Evolutionary conservation across 371 early-diverging fungal species (phyloP).

Genomic region (Rhizopus stolonifer): DNA sequence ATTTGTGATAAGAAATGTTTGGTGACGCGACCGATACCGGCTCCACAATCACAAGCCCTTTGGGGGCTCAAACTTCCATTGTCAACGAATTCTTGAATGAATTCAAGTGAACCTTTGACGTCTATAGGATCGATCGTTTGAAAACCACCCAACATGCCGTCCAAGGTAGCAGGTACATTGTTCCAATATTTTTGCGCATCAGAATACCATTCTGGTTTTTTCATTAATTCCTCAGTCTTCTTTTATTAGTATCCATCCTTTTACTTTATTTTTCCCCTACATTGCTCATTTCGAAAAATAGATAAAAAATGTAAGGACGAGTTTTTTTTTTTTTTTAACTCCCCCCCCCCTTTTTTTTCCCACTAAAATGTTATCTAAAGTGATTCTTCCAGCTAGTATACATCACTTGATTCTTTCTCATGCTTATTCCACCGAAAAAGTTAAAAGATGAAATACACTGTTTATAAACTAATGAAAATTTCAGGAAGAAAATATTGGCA

Average conservation of each 20-base stretch:
- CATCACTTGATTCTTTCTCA: slow-evolving; percentile 54
- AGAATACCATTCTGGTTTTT: slow-evolving; percentile 68
- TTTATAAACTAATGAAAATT: not conserved
- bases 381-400: slow-evolving; percentile 47
- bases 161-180: slow-evolving; percentile 66
- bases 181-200: slow-evolving; percentile 92
- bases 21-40: slow-evolving; percentile 94
- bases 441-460: slow-evolving; percentile 9
- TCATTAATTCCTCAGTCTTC: slow-evolving; percentile 20
- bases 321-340: slow-evolving; percentile 23
- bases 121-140: slow-evolving; percentile 74
- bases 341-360: slow-evolving; percentile 20
- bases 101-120: slow-evolving; percentile 64
- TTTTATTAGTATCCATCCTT: too few species aligned
- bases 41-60: slow-evolving; percentile 83
- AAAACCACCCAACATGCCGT: slow-evolving; percentile 91
- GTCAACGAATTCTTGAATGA: slow-evolving; percentile 62
- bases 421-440: slow-evolving; percentile 61
- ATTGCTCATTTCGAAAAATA: not conserved
- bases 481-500: slow-evolving; percentile 75
- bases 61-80: slow-evolving; percentile 31
- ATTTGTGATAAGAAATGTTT: slow-evolving; percentile 74
- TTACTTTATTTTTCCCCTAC: not conserved
- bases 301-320: not conserved
- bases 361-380: slow-evolving; percentile 28